phyloP scores from a whole-genome alignment of 768 basidiomycete genomes.

The Termitomyces bulborhizus region DNA sequence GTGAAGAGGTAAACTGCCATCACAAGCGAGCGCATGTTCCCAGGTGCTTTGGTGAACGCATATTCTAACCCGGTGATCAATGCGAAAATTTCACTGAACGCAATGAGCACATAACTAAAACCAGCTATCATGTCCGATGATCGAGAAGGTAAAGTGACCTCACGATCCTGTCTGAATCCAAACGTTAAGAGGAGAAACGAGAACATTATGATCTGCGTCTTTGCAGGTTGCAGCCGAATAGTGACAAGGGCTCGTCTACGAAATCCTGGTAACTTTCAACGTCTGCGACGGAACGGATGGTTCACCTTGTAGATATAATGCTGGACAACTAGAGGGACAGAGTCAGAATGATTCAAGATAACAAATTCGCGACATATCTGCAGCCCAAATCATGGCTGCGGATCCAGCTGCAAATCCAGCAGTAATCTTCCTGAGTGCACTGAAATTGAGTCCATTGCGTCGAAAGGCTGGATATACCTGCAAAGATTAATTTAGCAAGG shows the following conservation, averaged over 20 bases:
- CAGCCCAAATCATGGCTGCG: slow-evolving; percentile 65
- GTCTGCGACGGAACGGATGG: slow-evolving; percentile 31
- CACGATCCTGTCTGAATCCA: slow-evolving; percentile 73
- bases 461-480: slow-evolving; percentile 55
- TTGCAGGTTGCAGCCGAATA: slow-evolving; percentile 46
- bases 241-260: slow-evolving; percentile 44
- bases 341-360: slow-evolving; percentile 11
- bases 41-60: slow-evolving; percentile 85
- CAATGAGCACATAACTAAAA: slow-evolving; percentile 56
- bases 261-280: slow-evolving; percentile 10
- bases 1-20: slow-evolving; percentile 64
- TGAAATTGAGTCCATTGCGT: slow-evolving; percentile 48
- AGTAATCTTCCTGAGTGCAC: slow-evolving; percentile 52
- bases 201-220: slow-evolving; percentile 28
- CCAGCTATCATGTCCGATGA: not conserved
- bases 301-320: slow-evolving; percentile 66
- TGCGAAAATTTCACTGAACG: slow-evolving; percentile 71
- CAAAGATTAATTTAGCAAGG: not conserved
- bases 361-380: slow-evolving; percentile 30
- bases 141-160: slow-evolving; percentile 15
- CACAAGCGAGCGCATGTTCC: slow-evolving; percentile 82
- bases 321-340: slow-evolving; percentile 45
- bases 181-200: slow-evolving; percentile 65
- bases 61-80: slow-evolving; percentile 83
- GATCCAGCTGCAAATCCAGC: slow-evolving; percentile 51